Conservation (phyloP, 2,329 filamentous ascomycete genomes). For the Triangularia setosa region DNA sequence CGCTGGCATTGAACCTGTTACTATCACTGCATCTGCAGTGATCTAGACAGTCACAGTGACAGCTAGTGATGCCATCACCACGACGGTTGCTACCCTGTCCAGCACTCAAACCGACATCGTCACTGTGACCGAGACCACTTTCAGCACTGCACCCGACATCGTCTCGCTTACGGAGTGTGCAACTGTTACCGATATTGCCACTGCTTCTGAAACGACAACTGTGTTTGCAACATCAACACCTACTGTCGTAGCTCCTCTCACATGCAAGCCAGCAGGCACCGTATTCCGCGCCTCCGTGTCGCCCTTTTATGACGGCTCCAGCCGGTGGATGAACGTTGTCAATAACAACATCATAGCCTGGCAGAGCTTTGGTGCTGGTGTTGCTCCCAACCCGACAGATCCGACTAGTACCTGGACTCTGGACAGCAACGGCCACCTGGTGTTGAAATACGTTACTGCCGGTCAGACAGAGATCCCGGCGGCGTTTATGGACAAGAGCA, state of each 20-base stretch:
- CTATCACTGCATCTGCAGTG: neutral
- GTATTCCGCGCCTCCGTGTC: neutral
- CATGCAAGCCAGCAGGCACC: neutral
- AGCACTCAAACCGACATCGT: neutral
- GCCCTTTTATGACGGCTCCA: neutral
- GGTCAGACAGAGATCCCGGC: neutral
- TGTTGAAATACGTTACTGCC: neutral
- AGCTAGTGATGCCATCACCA: neutral
- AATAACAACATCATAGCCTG: neutral
- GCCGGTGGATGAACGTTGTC: neutral
- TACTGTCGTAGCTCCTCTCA: neutral
- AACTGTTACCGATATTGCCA: neutral
- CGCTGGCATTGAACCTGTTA: neutral
- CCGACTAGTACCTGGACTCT: neutral
- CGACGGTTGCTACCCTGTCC: neutral
- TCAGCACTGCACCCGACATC: neutral
- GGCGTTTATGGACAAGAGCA: neutral
- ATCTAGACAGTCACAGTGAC: neutral
- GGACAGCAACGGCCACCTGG: neutral
- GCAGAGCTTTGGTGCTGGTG: neutral
- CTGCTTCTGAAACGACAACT: neutral
- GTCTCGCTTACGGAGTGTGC: neutral
- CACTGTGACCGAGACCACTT: neutral
- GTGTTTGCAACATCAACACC: neutral
- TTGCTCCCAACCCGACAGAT: neutral